Conservation (phyloP, 1,139 yeast species). For the Hansenula lynferdii region DNA sequence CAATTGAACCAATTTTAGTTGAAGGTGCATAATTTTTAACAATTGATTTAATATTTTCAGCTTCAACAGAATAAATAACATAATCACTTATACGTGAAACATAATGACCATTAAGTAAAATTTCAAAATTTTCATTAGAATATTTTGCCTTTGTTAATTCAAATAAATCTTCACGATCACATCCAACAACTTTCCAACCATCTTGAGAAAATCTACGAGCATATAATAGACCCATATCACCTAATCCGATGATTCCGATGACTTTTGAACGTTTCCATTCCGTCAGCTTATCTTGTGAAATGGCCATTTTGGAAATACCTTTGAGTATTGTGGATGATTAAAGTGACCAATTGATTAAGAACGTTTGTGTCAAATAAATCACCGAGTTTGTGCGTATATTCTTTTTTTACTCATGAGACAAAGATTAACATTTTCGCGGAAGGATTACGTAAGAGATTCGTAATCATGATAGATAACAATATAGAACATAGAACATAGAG, state of each 20-base stretch:
- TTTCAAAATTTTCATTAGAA: slow-evolving; percentile 41
- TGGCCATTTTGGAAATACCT: too few species aligned
- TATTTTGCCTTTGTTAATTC: slow-evolving; percentile 41
- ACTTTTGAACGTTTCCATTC: slow-evolving; percentile 40
- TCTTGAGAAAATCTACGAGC: slow-evolving; percentile 73
- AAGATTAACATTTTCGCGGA: too few species aligned
- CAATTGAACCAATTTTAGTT: slow-evolving; percentile 81
- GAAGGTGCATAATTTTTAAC: slow-evolving; percentile 80
- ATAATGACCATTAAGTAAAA: slow-evolving; percentile 70
- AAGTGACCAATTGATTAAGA: too few species aligned
- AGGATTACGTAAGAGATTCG: too few species aligned
- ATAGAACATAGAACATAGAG: too few species aligned
- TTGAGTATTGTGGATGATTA: too few species aligned
- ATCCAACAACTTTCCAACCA: slow-evolving; percentile 90
- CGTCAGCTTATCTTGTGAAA: background rate
- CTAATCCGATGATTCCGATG: slow-evolving; percentile 91
- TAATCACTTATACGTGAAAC: slow-evolving; percentile 81
- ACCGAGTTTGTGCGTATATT: too few species aligned
- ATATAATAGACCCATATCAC: slow-evolving; percentile 93
- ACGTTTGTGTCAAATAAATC: too few species aligned
- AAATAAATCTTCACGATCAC: slow-evolving; percentile 73
- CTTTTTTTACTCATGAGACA: too few species aligned
- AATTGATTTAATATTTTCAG: slow-evolving; percentile 69
- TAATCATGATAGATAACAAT: too few species aligned
- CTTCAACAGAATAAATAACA: slow-evolving; percentile 86